phyloP scores from a whole-genome alignment of 768 basidiomycete species.

The Gloeopeniophorella convolvens region DNA sequence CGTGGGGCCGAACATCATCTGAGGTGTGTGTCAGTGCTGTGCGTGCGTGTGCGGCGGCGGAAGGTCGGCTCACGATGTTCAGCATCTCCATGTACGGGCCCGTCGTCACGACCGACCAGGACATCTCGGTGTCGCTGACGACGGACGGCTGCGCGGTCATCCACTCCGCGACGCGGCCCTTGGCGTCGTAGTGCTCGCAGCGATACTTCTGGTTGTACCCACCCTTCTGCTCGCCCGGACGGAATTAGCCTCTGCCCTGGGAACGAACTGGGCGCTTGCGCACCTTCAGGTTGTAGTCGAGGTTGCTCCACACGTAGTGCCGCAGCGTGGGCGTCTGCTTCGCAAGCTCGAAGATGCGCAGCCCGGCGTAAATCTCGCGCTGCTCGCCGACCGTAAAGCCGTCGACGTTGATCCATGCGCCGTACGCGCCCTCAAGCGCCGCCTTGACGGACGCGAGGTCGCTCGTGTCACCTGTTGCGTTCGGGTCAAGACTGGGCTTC shows the following conservation, averaged over 20 bases:
- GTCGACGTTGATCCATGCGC: conserved; percentile 33
- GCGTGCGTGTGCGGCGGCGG: neutral
- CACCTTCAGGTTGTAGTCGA: conserved; percentile 36
- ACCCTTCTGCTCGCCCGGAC: conserved; percentile 9
- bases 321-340: conserved; percentile 27
- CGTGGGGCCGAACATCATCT: conserved; percentile 23
- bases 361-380: conserved; percentile 34
- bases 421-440: conserved; percentile 30
- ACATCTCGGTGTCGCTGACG: conserved; percentile 27
- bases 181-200: conserved; percentile 34
- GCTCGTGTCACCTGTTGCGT: conserved; percentile 11
- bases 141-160: conserved; percentile 30
- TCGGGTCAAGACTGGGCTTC: too few relatives aligned
- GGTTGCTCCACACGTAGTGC: conserved; percentile 36
- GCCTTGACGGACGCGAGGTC: conserved; percentile 24
- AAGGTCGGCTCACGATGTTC: conserved; percentile 27
- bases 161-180: conserved; percentile 35
- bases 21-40: neutral
- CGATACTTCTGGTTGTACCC: conserved; percentile 28
- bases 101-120: conserved; percentile 35
- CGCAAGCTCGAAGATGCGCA: conserved; percentile 36
- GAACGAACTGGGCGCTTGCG: neutral
- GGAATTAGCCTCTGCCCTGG: neutral
- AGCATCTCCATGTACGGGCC: conserved; percentile 40
- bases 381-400: conserved; percentile 37